A percentile compares a stretch with the other conserved stretches of the same genome.
phyloP scores from a whole-genome alignment of 805 yeast species.

The Maudiozyma serrabonitensis region DNA sequence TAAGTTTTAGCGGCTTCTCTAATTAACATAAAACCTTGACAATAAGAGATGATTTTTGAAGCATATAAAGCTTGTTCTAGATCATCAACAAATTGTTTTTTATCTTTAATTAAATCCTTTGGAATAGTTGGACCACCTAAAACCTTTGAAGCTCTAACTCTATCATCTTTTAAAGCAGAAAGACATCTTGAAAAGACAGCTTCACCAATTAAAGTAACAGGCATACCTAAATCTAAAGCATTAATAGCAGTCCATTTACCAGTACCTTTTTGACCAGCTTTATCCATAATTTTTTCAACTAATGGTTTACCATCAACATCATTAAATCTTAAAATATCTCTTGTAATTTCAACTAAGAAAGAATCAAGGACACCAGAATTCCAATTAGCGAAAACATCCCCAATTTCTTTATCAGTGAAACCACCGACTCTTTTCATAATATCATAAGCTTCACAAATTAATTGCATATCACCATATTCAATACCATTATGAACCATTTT shows the following conservation, averaged over 20 bases:
- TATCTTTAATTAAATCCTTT: conserved; percentile 60
- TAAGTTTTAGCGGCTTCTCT: conserved; percentile 96
- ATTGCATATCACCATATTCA: conserved; percentile 99
- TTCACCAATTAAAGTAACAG: conserved; percentile 96
- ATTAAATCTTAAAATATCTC: conserved; percentile 83
- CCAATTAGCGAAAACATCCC: conserved; percentile 87
- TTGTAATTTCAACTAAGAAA: conserved; percentile 91
- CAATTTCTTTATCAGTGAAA: conserved; percentile 81
- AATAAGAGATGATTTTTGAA: conserved; percentile 94
- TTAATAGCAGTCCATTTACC: conserved; percentile 99
- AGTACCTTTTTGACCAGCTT: conserved; percentile 99
- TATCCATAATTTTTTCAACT: conserved; percentile 91
- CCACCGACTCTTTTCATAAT: conserved; percentile 90
- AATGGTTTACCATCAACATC: conserved; percentile 87
- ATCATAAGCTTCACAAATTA: conserved; percentile 96
- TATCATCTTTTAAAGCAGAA: conserved; percentile 86
- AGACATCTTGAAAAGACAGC: conserved; percentile 96
- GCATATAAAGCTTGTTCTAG: conserved; percentile 98
- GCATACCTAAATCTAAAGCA: conserved; percentile 96
- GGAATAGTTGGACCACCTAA: conserved; percentile 71
- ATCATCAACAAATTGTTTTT: conserved; percentile 75
- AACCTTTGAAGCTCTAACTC: conserved; percentile 72
- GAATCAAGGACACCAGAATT: conserved; percentile 97
- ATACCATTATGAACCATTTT: conserved; percentile 99
- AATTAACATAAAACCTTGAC: conserved; percentile 99